Conservation (phyloP, 2,329 filamentous ascomycete species). For the Knoxdaviesia proteae region DNA sequence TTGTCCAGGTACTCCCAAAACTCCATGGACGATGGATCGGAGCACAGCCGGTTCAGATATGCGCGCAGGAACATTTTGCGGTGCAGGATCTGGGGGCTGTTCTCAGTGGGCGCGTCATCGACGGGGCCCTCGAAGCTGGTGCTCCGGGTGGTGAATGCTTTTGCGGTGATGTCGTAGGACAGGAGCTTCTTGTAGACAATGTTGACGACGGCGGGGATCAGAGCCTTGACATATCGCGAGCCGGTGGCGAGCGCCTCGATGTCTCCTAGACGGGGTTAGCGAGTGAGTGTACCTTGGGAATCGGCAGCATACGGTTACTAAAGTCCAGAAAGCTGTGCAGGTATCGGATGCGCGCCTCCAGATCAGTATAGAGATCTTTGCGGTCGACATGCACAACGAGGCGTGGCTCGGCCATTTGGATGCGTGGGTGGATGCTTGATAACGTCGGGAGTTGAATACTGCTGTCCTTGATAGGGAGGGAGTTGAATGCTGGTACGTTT, state of each 20-base stretch:
- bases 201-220: conserved; percentile 67
- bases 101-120: conserved; percentile 40
- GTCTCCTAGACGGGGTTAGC: conserved; percentile 24
- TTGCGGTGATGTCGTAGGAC: conserved; percentile 63
- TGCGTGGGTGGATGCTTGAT: too few relatives aligned
- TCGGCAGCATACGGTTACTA: conserved; percentile 35
- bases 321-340: conserved; percentile 62
- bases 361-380: conserved; percentile 48
- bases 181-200: conserved; percentile 70
- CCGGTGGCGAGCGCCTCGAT: conserved; percentile 49
- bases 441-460: too few relatives aligned
- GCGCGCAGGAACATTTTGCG: conserved; percentile 62
- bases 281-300: neutral
- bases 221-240: conserved; percentile 58
- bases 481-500: too few relatives aligned
- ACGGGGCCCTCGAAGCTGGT: conserved; percentile 47
- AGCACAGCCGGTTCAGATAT: conserved; percentile 55
- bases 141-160: conserved; percentile 45
- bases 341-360: conserved; percentile 50
- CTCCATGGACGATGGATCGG: conserved; percentile 52
- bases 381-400: conserved; percentile 43
- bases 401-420: conserved; percentile 10
- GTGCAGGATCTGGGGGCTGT: conserved; percentile 54
- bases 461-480: too few relatives aligned
- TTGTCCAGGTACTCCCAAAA: conserved; percentile 76